Evolutionary conservation across 164 flowering plant genomes (phyloP).

Genomic region (Paratinospora sagittata): DNA sequence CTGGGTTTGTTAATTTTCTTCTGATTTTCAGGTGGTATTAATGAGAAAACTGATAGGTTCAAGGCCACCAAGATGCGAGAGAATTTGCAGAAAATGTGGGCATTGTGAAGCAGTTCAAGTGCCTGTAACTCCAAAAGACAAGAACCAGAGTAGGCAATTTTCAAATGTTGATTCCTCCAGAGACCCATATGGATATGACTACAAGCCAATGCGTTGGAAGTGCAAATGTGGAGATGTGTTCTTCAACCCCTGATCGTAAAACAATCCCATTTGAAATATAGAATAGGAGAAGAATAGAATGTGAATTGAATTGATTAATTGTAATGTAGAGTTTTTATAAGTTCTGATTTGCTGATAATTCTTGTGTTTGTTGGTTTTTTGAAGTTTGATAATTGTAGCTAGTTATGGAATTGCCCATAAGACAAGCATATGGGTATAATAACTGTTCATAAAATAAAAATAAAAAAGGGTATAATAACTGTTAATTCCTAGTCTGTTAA

Average conservation of each 20-base stretch:
- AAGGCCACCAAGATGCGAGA: slow-evolving; percentile 55
- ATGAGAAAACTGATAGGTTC: slow-evolving; percentile 21
- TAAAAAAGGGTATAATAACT: no score
- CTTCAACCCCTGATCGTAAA: slow-evolving; percentile 41
- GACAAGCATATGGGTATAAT: no score
- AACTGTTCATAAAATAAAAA: no score
- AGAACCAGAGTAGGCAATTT: slow-evolving; percentile 17
- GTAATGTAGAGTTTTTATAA: no score
- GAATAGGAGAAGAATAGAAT: no score
- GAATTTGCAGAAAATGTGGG: slow-evolving; percentile 44
- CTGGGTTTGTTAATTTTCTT: background rate
- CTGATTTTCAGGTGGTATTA: background rate
- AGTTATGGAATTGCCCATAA: no score
- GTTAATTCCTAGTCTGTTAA: no score
- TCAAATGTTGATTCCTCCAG: slow-evolving; percentile 32
- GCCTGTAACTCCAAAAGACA: slow-evolving; percentile 38
- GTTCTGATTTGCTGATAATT: no score
- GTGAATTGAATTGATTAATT: no score
- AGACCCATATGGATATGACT: slow-evolving; percentile 45
- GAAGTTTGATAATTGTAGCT: no score
- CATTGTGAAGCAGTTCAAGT: slow-evolving; percentile 70
- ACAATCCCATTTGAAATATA: no score
- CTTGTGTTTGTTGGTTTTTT: no score
- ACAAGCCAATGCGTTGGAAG: slow-evolving; percentile 80
- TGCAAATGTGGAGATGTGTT: slow-evolving; percentile 68